Conservation (phyloP, 257 asterid genomes). For the Thymus mandschuricus region DNA sequence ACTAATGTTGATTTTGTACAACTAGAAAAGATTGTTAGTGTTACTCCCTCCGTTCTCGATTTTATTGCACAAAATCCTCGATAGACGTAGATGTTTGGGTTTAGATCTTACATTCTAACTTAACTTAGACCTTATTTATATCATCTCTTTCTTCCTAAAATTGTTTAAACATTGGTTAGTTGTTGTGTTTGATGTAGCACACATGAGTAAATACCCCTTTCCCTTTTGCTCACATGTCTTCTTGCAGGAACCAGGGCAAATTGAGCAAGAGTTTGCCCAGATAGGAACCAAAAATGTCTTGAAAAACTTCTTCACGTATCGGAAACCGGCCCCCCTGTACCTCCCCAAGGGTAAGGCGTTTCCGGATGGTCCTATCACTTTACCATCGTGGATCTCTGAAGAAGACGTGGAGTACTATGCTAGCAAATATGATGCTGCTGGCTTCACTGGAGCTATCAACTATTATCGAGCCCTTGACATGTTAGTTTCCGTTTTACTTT, state of each 20-base stretch:
- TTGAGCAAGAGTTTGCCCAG: constrained; percentile 59
- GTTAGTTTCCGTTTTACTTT: constrained; percentile 37
- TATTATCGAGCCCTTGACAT: constrained; percentile 64
- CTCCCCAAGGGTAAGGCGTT: constrained; percentile 55
- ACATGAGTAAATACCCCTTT: no score
- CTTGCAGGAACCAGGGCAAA: constrained; percentile 56
- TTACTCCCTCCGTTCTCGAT: no score
- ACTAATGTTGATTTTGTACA: no score
- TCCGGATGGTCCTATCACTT: constrained; percentile 33
- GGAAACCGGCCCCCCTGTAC: constrained; percentile 51
- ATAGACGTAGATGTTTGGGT: background rate
- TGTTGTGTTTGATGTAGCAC: no score
- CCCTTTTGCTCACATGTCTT: no score
- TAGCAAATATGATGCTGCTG: constrained; percentile 51
- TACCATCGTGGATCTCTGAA: constrained; percentile 63
- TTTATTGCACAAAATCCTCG: no score
- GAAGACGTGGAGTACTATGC: constrained; percentile 59
- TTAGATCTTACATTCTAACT: background rate
- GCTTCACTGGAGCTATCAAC: constrained; percentile 70
- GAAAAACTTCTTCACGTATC: constrained; percentile 45
- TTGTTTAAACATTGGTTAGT: background rate
- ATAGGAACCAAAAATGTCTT: constrained; percentile 52
- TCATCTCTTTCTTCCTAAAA: background rate
- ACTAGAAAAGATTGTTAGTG: no score
- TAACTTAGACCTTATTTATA: background rate